Conservation (phyloP, 176 grass and related monocot genomes). For the Eleusine indica region DNA sequence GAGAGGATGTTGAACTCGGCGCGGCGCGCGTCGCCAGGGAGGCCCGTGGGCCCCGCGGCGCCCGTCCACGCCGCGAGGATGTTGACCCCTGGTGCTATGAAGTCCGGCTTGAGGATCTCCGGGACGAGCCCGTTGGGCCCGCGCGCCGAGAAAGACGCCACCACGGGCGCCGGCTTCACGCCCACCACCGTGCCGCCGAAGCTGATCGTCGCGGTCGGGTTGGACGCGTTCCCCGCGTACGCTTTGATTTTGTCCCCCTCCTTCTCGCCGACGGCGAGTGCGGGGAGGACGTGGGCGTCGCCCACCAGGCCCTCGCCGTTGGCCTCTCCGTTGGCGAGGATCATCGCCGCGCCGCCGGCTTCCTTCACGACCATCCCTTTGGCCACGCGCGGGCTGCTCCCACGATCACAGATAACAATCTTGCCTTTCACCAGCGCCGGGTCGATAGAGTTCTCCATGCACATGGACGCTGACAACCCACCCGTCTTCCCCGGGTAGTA, state of each 20-base stretch:
- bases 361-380: constrained; percentile 92
- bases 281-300: constrained; percentile 87
- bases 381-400: constrained; percentile 91
- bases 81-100: constrained; percentile 89
- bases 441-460: constrained; percentile 97
- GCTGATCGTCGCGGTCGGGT: constrained; percentile 56
- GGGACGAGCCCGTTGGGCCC: constrained; percentile 84
- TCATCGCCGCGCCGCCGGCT: constrained; percentile 79
- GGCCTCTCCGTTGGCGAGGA: constrained; percentile 77
- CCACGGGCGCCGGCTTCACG: constrained; percentile 84
- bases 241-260: constrained; percentile 80
- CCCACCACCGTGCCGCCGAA: constrained; percentile 84
- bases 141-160: constrained; percentile 93
- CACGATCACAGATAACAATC: constrained; percentile 92
- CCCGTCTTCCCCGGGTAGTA: constrained; percentile 72
- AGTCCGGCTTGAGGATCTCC: constrained; percentile 89
- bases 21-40: constrained; percentile 58
- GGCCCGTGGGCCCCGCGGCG: constrained; percentile 69
- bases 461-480: constrained; percentile 74
- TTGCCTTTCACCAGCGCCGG: constrained; percentile 75
- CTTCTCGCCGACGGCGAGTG: constrained; percentile 69
- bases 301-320: constrained; percentile 91
- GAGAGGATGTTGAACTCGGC: constrained; percentile 98
- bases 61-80: constrained; percentile 96
- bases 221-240: constrained; percentile 52